These are phyloP conservation scores for Aspergillus intermedius DNA, from an alignment of 2,329 filamentous ascomycete species.

Conservation along the genomic window DNA sequence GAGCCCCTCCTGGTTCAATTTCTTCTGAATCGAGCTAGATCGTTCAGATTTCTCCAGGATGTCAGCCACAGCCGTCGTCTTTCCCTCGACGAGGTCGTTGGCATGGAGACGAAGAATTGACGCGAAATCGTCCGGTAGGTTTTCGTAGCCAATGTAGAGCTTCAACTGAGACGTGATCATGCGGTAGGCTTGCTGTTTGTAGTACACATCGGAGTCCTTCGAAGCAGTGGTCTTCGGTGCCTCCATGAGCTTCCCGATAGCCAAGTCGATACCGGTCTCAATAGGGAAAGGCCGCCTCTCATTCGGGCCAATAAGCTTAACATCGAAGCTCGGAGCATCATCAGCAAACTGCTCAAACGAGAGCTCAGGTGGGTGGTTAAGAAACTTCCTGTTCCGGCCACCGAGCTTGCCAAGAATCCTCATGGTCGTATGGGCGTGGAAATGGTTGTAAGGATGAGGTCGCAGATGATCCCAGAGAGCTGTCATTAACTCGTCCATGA, in stretches of 20 bases:
- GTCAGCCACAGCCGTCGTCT: constrained; percentile 62
- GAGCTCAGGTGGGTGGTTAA: constrained; percentile 81
- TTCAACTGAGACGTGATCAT: constrained; percentile 86
- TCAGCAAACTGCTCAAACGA: constrained; percentile 80
- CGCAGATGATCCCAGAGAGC: constrained; percentile 92
- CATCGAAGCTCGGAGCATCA: constrained; percentile 77
- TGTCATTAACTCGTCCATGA: constrained; percentile 98
- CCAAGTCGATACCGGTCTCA: constrained; percentile 78
- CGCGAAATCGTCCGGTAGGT: constrained; percentile 80
- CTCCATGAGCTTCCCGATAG: constrained; percentile 82
- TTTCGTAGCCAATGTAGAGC: constrained; percentile 79
- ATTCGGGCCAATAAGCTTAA: constrained; percentile 82
- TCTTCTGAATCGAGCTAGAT: constrained; percentile 78
- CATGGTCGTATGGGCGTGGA: constrained; percentile 96
- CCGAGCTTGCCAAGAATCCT: constrained; percentile 94
- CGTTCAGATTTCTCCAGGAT: constrained; percentile 69
- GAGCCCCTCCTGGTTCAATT: constrained; percentile 71
- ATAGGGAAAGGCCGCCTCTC: constrained; percentile 83
- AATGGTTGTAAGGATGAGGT: constrained; percentile 91
- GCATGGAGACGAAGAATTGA: constrained; percentile 80
- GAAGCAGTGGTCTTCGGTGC: constrained; percentile 55
- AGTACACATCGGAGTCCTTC: constrained; percentile 67
- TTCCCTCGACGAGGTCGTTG: constrained; percentile 70
- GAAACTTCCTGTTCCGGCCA: constrained; percentile 89
- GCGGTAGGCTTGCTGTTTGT: constrained; percentile 88